Evolutionary conservation across 352 stramenopile genomes (phyloP).

Genomic region (Globisporangium sylvaticum): DNA sequence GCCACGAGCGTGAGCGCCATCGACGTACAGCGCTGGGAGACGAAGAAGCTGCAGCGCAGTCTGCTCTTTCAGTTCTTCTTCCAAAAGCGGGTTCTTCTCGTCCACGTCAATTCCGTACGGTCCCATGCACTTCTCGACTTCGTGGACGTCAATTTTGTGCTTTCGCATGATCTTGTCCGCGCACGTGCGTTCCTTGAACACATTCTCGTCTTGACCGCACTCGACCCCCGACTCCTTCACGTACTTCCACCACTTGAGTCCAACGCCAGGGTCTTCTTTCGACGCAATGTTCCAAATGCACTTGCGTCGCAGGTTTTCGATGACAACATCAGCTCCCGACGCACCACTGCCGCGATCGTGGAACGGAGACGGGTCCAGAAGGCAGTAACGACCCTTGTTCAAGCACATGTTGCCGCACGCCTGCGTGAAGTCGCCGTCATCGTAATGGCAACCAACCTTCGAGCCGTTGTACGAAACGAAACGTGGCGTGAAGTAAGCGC

Average conservation of each 20-base stretch:
- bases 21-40: slow-evolving; percentile 92
- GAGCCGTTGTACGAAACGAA: slow-evolving; percentile 97
- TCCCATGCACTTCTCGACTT: slow-evolving; percentile 92
- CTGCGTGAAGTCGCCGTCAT: slow-evolving; percentile 52
- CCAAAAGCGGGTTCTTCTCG: slow-evolving; percentile 84
- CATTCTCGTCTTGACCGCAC: slow-evolving; percentile 81
- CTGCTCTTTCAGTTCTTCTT: slow-evolving; percentile 89
- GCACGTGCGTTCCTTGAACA: slow-evolving; percentile 87
- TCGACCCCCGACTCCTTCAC: slow-evolving; percentile 87
- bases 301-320: slow-evolving; percentile 90
- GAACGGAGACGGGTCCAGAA: slow-evolving; percentile 92
- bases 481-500: slow-evolving; percentile 94
- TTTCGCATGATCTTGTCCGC: slow-evolving; percentile 90
- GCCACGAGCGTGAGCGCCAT: slow-evolving; percentile 91
- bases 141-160: slow-evolving; percentile 74
- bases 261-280: slow-evolving; percentile 77
- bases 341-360: slow-evolving; percentile 91
- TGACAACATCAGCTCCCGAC: slow-evolving; percentile 93
- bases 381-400: slow-evolving; percentile 96
- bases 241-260: slow-evolving; percentile 94
- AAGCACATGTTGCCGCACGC: slow-evolving; percentile 96
- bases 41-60: slow-evolving; percentile 89
- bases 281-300: slow-evolving; percentile 93
- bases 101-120: slow-evolving; percentile 89
- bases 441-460: slow-evolving; percentile 87